A percentile compares a stretch with the other conserved stretches of the same genome.
Conservation (phyloP, 2,329 filamentous ascomycete genomes). For the Penicillium sp. region DNA sequence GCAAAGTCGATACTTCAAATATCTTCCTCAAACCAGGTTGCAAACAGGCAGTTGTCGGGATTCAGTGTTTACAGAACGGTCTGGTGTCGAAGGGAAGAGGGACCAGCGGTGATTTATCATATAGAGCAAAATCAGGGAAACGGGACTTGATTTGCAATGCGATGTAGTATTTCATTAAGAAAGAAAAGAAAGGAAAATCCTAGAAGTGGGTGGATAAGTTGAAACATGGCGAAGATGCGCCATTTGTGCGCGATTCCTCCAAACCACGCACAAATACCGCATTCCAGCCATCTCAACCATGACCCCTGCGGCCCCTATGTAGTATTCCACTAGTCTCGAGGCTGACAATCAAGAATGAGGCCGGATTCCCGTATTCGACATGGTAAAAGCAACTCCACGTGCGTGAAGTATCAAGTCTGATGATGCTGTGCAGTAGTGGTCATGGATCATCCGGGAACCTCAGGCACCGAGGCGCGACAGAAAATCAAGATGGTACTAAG, state of each 20-base stretch:
- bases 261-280: conserved; percentile 33
- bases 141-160: not conserved
- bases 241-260: conserved; percentile 26
- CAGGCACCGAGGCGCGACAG: not conserved
- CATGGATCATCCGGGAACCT: conserved; percentile 4
- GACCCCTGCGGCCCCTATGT: conserved; percentile 4
- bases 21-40: not conserved
- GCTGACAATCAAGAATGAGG: conserved; percentile 7
- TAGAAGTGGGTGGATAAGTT: conserved; percentile 8
- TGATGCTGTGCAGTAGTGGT: not conserved
- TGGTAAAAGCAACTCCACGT: conserved; percentile 1
- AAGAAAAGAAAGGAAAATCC: conserved; percentile 11
- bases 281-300: conserved; percentile 18
- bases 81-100: not conserved
- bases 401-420: not conserved
- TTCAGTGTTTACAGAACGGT: not conserved
- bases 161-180: not conserved
- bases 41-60: not conserved
- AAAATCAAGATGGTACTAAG: not conserved
- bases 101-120: not conserved
- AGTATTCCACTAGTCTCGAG: conserved; percentile 8
- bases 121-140: not conserved
- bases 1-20: not conserved
- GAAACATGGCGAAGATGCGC: conserved; percentile 20
- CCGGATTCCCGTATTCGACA: not conserved